Evolutionary conservation across 371 early-diverging fungal genomes (phyloP).

Genomic region (Smittium culicis): DNA sequence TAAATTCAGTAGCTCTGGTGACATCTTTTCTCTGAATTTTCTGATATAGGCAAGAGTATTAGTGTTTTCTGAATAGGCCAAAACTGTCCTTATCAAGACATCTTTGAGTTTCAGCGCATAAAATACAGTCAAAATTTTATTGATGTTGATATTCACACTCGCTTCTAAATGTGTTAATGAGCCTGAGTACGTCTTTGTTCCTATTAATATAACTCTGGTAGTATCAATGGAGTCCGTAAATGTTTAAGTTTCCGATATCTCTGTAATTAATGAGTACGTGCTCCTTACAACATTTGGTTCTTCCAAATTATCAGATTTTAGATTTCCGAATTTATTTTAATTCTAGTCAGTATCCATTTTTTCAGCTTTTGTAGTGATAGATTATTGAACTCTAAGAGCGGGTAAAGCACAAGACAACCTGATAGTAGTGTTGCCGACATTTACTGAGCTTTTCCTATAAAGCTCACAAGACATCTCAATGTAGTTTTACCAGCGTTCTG

Average conservation of each 20-base stretch:
- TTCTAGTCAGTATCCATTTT: not conserved
- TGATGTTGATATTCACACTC: not conserved
- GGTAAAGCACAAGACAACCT: not conserved
- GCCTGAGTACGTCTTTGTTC: not conserved
- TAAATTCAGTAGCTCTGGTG: not conserved
- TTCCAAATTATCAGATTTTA: not conserved
- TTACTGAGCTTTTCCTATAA: not conserved
- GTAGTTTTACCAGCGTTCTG: not conserved
- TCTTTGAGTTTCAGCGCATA: not conserved
- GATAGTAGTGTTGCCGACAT: not conserved
- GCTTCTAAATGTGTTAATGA: not conserved
- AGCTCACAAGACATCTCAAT: not conserved
- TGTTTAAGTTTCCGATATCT: not conserved
- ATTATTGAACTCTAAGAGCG: not conserved
- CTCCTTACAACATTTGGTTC: not conserved
- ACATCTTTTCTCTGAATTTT: not conserved
- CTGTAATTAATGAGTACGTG: not conserved
- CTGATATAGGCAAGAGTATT: not conserved
- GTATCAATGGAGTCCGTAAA: not conserved
- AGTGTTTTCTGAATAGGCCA: not conserved
- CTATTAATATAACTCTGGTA: not conserved
- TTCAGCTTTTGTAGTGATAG: not conserved
- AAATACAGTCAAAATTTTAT: not conserved
- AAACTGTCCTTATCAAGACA: not conserved
- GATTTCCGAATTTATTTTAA: not conserved